phyloP scores from a whole-genome alignment of 2,329 filamentous ascomycete genomes.

The Aspergillus uvarum region DNA sequence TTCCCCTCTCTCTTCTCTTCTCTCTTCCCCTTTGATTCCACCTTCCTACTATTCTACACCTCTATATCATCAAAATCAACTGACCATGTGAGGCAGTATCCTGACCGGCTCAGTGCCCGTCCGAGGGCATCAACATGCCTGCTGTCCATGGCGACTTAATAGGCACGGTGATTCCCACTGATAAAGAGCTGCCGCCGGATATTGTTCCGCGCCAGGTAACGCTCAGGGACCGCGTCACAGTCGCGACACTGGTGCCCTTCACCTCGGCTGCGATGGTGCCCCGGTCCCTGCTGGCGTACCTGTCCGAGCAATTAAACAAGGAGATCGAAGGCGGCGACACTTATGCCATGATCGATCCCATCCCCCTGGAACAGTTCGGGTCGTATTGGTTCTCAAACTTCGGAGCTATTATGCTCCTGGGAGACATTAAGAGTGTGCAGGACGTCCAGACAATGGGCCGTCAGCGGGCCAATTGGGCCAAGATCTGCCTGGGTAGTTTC shows the following conservation, averaged over 20 bases:
- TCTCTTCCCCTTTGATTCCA: background rate
- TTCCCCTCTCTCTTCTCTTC: background rate
- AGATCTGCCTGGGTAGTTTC: conserved; percentile 82
- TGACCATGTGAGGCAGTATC: conserved; percentile 38
- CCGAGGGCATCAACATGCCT: conserved; percentile 34
- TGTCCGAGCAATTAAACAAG: conserved; percentile 80
- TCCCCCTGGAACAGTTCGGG: conserved; percentile 72
- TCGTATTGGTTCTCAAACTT: conserved; percentile 92
- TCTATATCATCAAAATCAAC: conserved; percentile 13
- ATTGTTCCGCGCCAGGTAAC: conserved; percentile 76
- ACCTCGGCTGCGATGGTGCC: conserved; percentile 76
- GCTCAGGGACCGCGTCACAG: conserved; percentile 77
- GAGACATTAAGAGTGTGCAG: conserved; percentile 65
- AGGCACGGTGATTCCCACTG: conserved; percentile 30
- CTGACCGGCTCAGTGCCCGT: conserved; percentile 30
- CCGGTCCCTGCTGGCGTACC: conserved; percentile 68
- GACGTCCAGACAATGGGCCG: conserved; percentile 52
- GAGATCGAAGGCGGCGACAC: conserved; percentile 92
- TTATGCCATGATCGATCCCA: conserved; percentile 79
- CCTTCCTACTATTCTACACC: no score
- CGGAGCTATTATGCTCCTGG: conserved; percentile 81
- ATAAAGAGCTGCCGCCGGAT: conserved; percentile 60
- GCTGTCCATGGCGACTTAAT: conserved; percentile 38
- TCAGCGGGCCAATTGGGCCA: conserved; percentile 70
- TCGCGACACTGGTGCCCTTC: conserved; percentile 81